A percentile compares a stretch with the other conserved stretches of the same genome.
Conservation (phyloP, 306 rosid species). For the Cucurbita maxima region DNA sequence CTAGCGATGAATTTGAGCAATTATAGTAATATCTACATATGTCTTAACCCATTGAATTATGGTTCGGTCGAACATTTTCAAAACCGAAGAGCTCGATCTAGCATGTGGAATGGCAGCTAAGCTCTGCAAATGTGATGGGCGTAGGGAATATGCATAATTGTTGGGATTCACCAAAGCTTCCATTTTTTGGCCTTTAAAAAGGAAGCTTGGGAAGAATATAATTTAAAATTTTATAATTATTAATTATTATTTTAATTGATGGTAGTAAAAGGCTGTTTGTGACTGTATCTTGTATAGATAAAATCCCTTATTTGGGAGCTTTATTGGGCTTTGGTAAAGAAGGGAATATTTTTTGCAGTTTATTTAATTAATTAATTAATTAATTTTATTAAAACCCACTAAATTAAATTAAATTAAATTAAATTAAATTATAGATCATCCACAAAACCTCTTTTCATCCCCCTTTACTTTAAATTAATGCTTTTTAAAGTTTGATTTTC, state of each 20-base stretch:
- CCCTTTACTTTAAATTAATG: background rate
- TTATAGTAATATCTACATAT: no score
- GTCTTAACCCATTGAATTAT: no score
- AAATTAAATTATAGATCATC: background rate
- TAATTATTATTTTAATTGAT: background rate
- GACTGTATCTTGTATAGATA: constrained; percentile 54
- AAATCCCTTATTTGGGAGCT: constrained; percentile 34
- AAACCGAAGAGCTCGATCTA: no score
- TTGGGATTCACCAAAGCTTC: constrained; percentile 10
- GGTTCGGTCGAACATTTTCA: no score
- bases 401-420: no score
- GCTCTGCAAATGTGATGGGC: background rate
- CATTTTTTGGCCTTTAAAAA: background rate
- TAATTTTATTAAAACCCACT: background rate
- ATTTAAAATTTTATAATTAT: background rate
- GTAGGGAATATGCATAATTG: background rate
- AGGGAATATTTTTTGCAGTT: constrained; percentile 26
- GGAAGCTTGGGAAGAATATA: background rate
- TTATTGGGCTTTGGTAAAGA: constrained; percentile 80
- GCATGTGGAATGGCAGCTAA: no score
- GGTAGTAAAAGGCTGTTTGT: constrained; percentile 58
- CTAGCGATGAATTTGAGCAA: no score
- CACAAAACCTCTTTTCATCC: background rate
- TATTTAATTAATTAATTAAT: no score
- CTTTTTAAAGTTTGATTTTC: background rate